Evolutionary conservation across 2,329 filamentous ascomycete species (phyloP), one percentile per base, ranked within the genome.

Genomic region (Exserohilum turcica): DNA sequence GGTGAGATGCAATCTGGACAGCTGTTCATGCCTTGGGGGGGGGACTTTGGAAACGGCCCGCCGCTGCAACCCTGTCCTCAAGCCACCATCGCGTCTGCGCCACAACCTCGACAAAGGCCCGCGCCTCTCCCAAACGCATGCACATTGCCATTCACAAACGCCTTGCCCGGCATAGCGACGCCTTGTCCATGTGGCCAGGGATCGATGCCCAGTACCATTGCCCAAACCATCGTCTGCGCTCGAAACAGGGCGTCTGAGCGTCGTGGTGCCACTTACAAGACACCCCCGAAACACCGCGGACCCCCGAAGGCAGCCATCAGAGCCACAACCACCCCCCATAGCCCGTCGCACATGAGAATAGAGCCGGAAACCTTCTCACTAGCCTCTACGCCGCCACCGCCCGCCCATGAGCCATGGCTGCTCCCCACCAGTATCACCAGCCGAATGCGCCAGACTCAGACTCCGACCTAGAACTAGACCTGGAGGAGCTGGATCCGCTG

Each of bases 391-490:
- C 39, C 52, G 21, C 39, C 43, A 24, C 21, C 48, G 55, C 42
- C 42, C 40, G 48, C 52, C 38, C 56, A 76, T 76, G 75, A 73
- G 72, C 72, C 72, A 80, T 80, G 79, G 73, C 77, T 53, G 68
- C 73, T 52, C 72, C 77, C 42, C 75, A 77, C 68, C 73, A 76
- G 66, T 77, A 79, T 69, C 74, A 76, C 68, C 73, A 76, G 59
- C 75, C 83, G 68, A 82, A 87, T 73, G 82, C 84, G 68, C 86
- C 86, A 75, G 85, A 88, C 76, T 70, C 74, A 71, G 89, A 92
- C 72, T 90, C 87, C 43, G 89, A 93, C 72, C 84, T 88, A 64
- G 87, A 90, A 59, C 80, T 94, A 67, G 88, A 92, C 66, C 82
- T 91, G 63, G 83, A 91, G 68, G 90, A 93, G 79, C 86, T 94